Conservation (phyloP, 176 grass and related monocot species). For the Hsuehochloa calcarea region DNA sequence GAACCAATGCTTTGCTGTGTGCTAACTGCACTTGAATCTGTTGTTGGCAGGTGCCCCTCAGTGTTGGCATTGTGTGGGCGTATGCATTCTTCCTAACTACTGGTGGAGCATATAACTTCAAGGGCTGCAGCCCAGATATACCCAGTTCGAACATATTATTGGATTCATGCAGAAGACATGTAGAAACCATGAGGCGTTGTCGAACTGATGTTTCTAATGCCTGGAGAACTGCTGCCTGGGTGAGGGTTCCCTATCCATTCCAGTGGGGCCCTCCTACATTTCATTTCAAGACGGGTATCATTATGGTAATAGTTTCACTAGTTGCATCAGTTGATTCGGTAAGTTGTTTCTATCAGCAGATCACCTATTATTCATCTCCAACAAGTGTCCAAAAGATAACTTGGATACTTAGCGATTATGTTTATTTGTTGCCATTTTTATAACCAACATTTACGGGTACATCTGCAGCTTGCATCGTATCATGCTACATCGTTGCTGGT, state of each 20-base stretch:
- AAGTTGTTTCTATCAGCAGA: conserved; percentile 37
- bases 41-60: conserved; percentile 81
- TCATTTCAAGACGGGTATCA: conserved; percentile 75
- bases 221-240: conserved; percentile 87
- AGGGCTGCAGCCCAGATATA: conserved; percentile 83
- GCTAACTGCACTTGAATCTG: conserved; percentile 29
- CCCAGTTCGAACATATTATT: conserved; percentile 96
- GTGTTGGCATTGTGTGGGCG: conserved; percentile 93
- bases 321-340: conserved; percentile 96
- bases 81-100: conserved; percentile 96
- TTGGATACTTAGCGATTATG: background rate
- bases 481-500: conserved; percentile 85
- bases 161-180: conserved; percentile 80
- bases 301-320: conserved; percentile 87
- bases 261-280: conserved; percentile 93
- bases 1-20: conserved; percentile 14
- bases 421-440: conserved; percentile 11
- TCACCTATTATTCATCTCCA: conserved; percentile 3
- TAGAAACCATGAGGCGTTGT: conserved; percentile 74
- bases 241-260: conserved; percentile 91
- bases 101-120: conserved; percentile 90
- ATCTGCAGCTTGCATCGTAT: conserved; percentile 76
- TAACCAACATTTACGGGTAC: conserved; percentile 1
- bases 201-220: conserved; percentile 97
- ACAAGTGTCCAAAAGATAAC: background rate